Percentiles rank a stretch among this genome's conserved stretches.
These are phyloP conservation scores for Umbilicaria muhlenbergii DNA, from an alignment of 495 filamentous ascomycete genomes.

Conservation along the genomic window DNA sequence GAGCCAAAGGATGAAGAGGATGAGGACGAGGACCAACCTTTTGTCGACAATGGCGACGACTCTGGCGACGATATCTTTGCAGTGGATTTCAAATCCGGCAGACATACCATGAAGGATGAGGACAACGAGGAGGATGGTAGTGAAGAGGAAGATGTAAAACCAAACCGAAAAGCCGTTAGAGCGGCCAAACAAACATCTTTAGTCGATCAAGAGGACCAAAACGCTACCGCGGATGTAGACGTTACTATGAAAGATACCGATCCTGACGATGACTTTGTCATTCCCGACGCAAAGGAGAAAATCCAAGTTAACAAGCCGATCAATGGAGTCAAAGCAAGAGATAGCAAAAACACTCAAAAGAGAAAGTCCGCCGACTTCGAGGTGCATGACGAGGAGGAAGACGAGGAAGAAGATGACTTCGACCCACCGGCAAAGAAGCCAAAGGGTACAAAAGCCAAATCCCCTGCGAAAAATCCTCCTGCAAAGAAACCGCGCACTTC, in stretches of 20 bases:
- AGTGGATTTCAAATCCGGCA: slow-evolving; percentile 38
- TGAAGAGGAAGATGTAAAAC: slow-evolving; percentile 27
- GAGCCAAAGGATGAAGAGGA: slow-evolving; percentile 22
- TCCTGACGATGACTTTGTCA: slow-evolving; percentile 22
- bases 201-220: neutral
- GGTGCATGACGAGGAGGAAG: slow-evolving; percentile 26
- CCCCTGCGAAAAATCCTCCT: slow-evolving; percentile 23
- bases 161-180: neutral
- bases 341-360: slow-evolving; percentile 22
- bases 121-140: slow-evolving; percentile 49
- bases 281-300: slow-evolving; percentile 18
- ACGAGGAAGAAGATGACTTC: slow-evolving; percentile 25
- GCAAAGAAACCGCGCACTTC: slow-evolving; percentile 43
- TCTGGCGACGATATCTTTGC: slow-evolving; percentile 61
- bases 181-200: neutral
- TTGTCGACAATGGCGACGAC: slow-evolving; percentile 46
- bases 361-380: slow-evolving; percentile 35
- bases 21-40: slow-evolving; percentile 21
- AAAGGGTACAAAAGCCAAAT: slow-evolving; percentile 31
- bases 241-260: slow-evolving; percentile 31
- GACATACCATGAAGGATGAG: slow-evolving; percentile 46
- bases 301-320: slow-evolving; percentile 16
- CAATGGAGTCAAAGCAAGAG: slow-evolving; percentile 22
- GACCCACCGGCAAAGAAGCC: slow-evolving; percentile 24
- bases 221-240: slow-evolving; percentile 21